Evolutionary conservation across 2,329 filamentous ascomycete species (phyloP).

Genomic region (Thielaviopsis musarum): DNA sequence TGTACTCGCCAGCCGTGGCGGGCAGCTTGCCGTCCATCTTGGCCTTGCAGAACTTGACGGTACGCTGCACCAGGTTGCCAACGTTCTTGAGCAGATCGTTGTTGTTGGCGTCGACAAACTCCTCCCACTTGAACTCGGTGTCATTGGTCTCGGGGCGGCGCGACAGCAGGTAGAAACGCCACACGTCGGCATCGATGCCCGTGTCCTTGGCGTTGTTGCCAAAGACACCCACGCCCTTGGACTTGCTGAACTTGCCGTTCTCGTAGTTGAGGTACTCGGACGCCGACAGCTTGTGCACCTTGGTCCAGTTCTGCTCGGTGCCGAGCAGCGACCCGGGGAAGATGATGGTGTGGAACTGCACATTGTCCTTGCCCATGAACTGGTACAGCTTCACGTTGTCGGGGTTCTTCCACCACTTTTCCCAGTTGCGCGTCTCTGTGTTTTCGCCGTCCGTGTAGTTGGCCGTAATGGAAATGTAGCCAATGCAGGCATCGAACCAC

Average conservation of each 20-base stretch:
- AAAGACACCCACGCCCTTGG: constrained; percentile 76
- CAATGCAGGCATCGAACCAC: constrained; percentile 85
- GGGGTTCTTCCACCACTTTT: constrained; percentile 87
- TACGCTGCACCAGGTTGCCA: constrained; percentile 57
- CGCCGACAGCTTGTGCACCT: constrained; percentile 72
- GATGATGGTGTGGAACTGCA: constrained; percentile 56
- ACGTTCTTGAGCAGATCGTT: constrained; percentile 67
- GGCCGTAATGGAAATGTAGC: constrained; percentile 88
- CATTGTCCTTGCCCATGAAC: constrained; percentile 68
- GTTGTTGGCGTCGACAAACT: constrained; percentile 75
- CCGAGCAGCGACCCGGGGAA: constrained; percentile 81
- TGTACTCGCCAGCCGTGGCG: constrained; percentile 35
- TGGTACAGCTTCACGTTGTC: constrained; percentile 80
- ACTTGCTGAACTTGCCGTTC: constrained; percentile 84
- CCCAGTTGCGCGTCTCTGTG: constrained; percentile 49
- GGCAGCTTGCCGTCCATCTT: constrained; percentile 59
- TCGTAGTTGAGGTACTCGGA: constrained; percentile 82
- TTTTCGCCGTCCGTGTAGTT: constrained; percentile 52
- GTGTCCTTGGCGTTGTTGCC: constrained; percentile 80
- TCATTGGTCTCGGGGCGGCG: constrained; percentile 74
- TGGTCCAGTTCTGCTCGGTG: constrained; percentile 73
- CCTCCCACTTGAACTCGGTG: constrained; percentile 76
- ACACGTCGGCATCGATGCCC: constrained; percentile 71
- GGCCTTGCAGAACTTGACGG: constrained; percentile 60
- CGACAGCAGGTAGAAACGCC: constrained; percentile 79